A percentile compares a stretch with the other conserved stretches of the same genome.
Evolutionary conservation across 2,329 filamentous ascomycete species (phyloP).

Genomic region (Xylariaceae sp.): DNA sequence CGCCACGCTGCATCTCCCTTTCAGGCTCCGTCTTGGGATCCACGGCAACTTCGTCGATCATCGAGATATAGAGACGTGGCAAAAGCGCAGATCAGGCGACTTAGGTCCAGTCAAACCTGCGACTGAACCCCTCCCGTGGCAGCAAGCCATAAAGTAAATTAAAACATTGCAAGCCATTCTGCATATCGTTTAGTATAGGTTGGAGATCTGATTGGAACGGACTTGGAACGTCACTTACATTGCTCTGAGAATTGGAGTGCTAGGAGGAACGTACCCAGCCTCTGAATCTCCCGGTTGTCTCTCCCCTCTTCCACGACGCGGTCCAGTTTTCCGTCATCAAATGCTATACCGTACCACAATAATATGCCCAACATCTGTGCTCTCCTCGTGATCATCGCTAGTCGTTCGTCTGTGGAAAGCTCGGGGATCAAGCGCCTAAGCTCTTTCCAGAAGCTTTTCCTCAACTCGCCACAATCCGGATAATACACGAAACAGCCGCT

Average conservation of each 20-base stretch:
- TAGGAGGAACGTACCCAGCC: constrained; percentile 37
- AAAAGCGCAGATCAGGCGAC: constrained; percentile 33
- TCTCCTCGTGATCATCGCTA: constrained; percentile 32
- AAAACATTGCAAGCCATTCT: too few species aligned
- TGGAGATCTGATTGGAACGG: too few species aligned
- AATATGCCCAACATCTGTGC: constrained; percentile 50
- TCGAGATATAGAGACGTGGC: constrained; percentile 39
- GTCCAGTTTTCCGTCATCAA: constrained; percentile 54
- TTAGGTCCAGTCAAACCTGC: constrained; percentile 36
- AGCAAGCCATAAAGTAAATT: constrained; percentile 18
- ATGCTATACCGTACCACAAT: constrained; percentile 59
- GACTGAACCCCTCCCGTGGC: constrained; percentile 36
- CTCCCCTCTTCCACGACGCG: constrained; percentile 47
- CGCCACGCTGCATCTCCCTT: constrained; percentile 36
- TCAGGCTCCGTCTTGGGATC: constrained; percentile 37
- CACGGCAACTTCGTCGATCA: constrained; percentile 41
- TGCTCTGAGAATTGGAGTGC: too few species aligned
- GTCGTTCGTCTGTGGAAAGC: constrained; percentile 24
- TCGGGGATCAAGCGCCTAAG: constrained; percentile 33
- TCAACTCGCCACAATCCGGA: constrained; percentile 36
- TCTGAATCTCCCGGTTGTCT: constrained; percentile 49
- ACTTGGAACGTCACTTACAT: too few species aligned
- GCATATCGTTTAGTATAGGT: too few species aligned
- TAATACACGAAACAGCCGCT: constrained; percentile 39
- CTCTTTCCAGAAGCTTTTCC: constrained; percentile 45